Base-by-base conservation (phyloP, 2,329 filamentous ascomycete genomes). In the Xylaria sp. region DNA sequence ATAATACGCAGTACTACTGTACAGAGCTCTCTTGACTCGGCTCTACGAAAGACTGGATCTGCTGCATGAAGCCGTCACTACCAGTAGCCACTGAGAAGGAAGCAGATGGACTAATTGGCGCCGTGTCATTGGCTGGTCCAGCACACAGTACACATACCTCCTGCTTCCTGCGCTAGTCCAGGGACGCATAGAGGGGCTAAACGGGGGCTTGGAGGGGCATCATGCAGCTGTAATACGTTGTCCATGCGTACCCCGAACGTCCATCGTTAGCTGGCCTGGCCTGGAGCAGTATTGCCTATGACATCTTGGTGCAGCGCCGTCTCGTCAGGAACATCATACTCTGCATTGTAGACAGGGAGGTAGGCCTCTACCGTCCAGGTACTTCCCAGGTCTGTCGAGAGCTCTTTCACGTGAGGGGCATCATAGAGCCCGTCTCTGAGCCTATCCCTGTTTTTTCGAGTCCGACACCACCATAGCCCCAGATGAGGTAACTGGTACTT, bases 171-270 rank as follows among this genome's bases (percentile, higher is more conserved):
- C 10, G 8, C 34, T 12, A 20, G 62, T 41, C 52, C 48, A 66
- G 62, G 61, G 62, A 41, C 44, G 50, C 51, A 63, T 58, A 52
- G 62, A 69, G 65, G 62, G 65, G 69, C 39, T 61, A 48, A 65
- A 60, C 46, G 58, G 62, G 63, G 62, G 58, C 58, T 7, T 5
- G 9, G 63, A 66, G 59, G 63, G 63, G 58, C 54, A 66, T 62
- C 61, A 68, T 68, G 68, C 65, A 70, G 63, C 56, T 23, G 50
- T 37, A 65, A 68, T 70, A 70, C 68, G 68, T 68, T 52, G 68
- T 65, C 58, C 46, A 58, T 63, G 61, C 39, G 65, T 70, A 70
- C 58, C 58, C 57, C 58, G 62, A 68, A 50, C 68, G 65, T 70
- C 61, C 52, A 56, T 65, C 65, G 50, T 41, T 65, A 68, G 61